phyloP scores from a whole-genome alignment of 495 filamentous ascomycete species.

The Penicillium nucicola region DNA sequence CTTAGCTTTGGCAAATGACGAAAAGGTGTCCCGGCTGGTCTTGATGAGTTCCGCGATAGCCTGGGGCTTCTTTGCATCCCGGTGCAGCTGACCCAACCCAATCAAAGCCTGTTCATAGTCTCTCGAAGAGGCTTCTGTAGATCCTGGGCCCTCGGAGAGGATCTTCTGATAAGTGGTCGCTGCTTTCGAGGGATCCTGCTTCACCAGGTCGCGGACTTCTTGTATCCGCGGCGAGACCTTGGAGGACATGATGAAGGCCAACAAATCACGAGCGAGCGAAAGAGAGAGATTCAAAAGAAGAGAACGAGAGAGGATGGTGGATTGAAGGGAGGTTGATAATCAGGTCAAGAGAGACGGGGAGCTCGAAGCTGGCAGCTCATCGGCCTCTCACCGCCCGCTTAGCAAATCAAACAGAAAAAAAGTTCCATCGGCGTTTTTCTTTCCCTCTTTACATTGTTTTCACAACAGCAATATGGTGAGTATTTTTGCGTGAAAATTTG shows the following conservation, averaged over 20 bases:
- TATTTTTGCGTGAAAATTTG: neutral
- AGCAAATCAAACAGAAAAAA: constrained; percentile 36
- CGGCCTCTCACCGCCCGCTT: constrained; percentile 26
- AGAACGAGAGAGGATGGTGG: constrained; percentile 7
- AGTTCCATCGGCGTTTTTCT: constrained; percentile 19
- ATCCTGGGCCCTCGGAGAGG: constrained; percentile 76
- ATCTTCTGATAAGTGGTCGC: constrained; percentile 83
- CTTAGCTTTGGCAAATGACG: constrained; percentile 97
- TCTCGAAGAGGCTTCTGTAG: constrained; percentile 76
- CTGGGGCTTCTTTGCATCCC: constrained; percentile 81
- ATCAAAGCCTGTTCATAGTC: constrained; percentile 75
- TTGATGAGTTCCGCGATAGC: constrained; percentile 91
- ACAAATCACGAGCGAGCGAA: neutral
- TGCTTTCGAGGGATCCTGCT: constrained; percentile 74
- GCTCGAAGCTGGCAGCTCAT: constrained; percentile 32
- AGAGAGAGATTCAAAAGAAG: neutral
- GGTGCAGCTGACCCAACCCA: constrained; percentile 85
- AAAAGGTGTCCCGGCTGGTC: constrained; percentile 83
- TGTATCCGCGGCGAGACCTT: constrained; percentile 60
- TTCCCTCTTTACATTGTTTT: constrained; percentile 6
- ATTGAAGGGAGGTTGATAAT: constrained; percentile 22
- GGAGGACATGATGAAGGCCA: constrained; percentile 42
- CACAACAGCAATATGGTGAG: constrained; percentile 22
- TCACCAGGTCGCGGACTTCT: constrained; percentile 81
- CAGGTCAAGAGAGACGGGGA: constrained; percentile 22